Evolutionary conservation across 495 filamentous ascomycete species (phyloP).

Genomic region (Hypoxylon fragiforme): DNA sequence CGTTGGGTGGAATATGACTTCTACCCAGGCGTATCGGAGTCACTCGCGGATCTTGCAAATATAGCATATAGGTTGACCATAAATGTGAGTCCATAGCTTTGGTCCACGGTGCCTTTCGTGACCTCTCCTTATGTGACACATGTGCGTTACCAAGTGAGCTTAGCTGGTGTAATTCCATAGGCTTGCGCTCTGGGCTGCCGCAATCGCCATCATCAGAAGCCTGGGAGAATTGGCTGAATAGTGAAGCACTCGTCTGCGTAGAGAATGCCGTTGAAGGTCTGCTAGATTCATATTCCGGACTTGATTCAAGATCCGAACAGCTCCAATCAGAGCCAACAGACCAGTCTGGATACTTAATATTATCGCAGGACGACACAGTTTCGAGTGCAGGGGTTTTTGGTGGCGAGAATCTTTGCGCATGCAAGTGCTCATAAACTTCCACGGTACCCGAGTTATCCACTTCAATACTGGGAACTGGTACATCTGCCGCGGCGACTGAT

Average conservation of each 20-base stretch:
- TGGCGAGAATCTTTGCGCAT: conserved; percentile 42
- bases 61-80: conserved; percentile 87
- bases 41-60: conserved; percentile 87
- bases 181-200: conserved; percentile 47
- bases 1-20: conserved; percentile 82
- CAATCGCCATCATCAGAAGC: conserved; percentile 51
- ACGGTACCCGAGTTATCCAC: conserved; percentile 41
- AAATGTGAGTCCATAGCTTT: conserved; percentile 89
- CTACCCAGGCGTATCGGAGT: conserved; percentile 93
- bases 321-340: conserved; percentile 48
- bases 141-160: conserved; percentile 9
- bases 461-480: conserved; percentile 60
- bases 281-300: conserved; percentile 54
- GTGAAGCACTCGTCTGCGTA: conserved; percentile 52
- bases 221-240: conserved; percentile 53
- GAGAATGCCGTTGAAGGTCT: conserved; percentile 54
- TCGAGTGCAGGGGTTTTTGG: conserved; percentile 53
- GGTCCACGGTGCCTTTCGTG: conserved; percentile 68
- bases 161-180: conserved; percentile 31
- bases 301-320: conserved; percentile 51
- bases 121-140: conserved; percentile 30
- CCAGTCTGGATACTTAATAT: conserved; percentile 52
- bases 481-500: conserved; percentile 58
- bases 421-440: conserved; percentile 31
- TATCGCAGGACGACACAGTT: conserved; percentile 36